Evolutionary conservation across 1,284 basidiomycete genomes (phyloP).

Genomic region (Apiotrichum laibachii): DNA sequence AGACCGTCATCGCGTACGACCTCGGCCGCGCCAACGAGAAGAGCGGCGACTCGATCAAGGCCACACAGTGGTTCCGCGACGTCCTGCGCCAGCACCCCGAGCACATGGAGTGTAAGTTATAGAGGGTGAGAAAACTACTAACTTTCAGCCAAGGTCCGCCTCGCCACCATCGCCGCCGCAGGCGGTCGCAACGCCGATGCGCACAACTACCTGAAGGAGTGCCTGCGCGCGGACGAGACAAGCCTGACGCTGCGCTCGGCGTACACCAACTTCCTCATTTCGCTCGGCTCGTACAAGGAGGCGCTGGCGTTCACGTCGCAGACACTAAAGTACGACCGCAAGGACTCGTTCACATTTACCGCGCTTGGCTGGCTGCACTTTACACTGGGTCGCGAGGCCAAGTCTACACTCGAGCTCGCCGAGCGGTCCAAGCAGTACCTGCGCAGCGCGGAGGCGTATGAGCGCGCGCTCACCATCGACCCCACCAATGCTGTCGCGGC

Average conservation of each 20-base stretch:
- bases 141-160: constrained; percentile 75
- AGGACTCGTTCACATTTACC: constrained; percentile 86
- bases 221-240: constrained; percentile 51
- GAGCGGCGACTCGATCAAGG: constrained; percentile 65
- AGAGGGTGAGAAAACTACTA: neutral
- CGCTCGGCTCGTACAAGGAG: constrained; percentile 56
- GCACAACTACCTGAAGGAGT: constrained; percentile 82
- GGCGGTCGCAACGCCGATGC: constrained; percentile 72
- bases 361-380: constrained; percentile 83
- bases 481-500: constrained; percentile 83
- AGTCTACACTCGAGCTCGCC: constrained; percentile 56
- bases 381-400: constrained; percentile 67
- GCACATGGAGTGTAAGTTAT: constrained; percentile 78
- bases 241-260: constrained; percentile 61
- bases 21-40: constrained; percentile 85
- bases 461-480: constrained; percentile 79
- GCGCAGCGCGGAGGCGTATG: constrained; percentile 81
- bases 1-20: constrained; percentile 82
- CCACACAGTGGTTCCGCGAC: constrained; percentile 79
- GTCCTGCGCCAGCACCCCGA: constrained; percentile 81
- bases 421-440: constrained; percentile 75
- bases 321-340: constrained; percentile 76
- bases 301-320: constrained; percentile 81
- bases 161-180: constrained; percentile 70
- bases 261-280: constrained; percentile 79